phyloP scores from a whole-genome alignment of 2,329 filamentous ascomycete genomes.

The Ceratocystis alfenasii region DNA sequence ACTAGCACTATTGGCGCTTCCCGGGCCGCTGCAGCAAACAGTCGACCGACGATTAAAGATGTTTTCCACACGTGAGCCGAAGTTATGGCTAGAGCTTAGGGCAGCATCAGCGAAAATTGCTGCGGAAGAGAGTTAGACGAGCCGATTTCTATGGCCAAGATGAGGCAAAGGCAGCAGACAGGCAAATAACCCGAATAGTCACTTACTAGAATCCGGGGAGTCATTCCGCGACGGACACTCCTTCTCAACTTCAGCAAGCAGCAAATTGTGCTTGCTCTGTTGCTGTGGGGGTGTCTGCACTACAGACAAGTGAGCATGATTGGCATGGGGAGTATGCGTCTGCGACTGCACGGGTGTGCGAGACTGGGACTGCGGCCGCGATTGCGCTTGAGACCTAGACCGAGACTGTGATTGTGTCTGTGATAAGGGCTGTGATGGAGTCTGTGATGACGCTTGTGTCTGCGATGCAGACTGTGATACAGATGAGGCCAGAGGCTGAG shows the following conservation, averaged over 20 bases:
- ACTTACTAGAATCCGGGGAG: constrained; percentile 20
- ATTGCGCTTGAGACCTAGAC: not conserved
- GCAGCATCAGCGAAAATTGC: constrained; percentile 23
- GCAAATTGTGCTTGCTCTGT: constrained; percentile 2
- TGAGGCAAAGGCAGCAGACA: not conserved
- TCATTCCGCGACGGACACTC: constrained; percentile 18
- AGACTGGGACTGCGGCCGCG: constrained; percentile 7
- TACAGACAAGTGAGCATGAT: not conserved
- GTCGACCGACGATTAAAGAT: constrained; percentile 22
- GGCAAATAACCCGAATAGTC: not conserved
- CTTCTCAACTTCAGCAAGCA: constrained; percentile 11
- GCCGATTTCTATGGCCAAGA: too few relatives aligned
- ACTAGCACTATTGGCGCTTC: not conserved
- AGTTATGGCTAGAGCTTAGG: constrained; percentile 23
- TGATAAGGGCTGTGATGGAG: not conserved
- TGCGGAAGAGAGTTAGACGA: not conserved
- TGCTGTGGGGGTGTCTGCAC: not conserved
- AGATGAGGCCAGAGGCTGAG: not conserved
- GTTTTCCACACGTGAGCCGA: constrained; percentile 24
- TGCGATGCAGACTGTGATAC: not conserved
- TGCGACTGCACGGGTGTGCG: constrained; percentile 11
- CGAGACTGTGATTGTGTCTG: not conserved
- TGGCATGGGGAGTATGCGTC: constrained; percentile 10
- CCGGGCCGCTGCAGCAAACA: constrained; percentile 5
- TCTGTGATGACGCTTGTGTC: not conserved